A percentile compares a stretch with the other conserved stretches of the same genome.
Conservation (phyloP, 192 early-diverging fungal genomes). For the Coemansia sp. region DNA sequence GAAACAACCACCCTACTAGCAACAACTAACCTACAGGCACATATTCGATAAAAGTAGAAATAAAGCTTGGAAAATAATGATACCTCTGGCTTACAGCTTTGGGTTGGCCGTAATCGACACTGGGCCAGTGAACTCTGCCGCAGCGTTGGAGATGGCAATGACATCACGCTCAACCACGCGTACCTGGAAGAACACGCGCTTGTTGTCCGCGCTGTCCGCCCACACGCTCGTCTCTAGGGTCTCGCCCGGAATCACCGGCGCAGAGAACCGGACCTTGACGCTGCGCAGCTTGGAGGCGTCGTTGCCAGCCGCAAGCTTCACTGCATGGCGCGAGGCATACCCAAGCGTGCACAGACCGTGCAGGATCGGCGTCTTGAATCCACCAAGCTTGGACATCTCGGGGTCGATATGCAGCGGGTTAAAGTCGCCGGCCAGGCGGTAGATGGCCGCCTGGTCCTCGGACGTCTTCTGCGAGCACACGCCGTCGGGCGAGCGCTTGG, state of each 20-base stretch:
- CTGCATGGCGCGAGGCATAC: slow-evolving; percentile 84
- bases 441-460: slow-evolving; percentile 91
- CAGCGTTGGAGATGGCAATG: slow-evolving; percentile 87
- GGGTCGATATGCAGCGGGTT: slow-evolving; percentile 99
- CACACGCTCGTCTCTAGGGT: slow-evolving; percentile 98
- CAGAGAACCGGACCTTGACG: slow-evolving; percentile 88
- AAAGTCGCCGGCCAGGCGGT: slow-evolving; percentile 91
- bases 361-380: slow-evolving; percentile 94
- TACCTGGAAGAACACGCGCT: slow-evolving; percentile 90
- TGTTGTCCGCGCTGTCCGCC: slow-evolving; percentile 63
- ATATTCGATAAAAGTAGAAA: no score
- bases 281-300: slow-evolving; percentile 62
- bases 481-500: slow-evolving; percentile 79
- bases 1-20: no score
- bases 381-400: slow-evolving; percentile 84
- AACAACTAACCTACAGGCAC: no score
- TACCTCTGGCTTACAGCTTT: slow-evolving; percentile 42
- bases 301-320: slow-evolving; percentile 66
- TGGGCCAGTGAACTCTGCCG: slow-evolving; percentile 64
- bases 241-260: slow-evolving; percentile 92
- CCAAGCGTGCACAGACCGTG: slow-evolving; percentile 95
- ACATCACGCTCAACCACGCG: slow-evolving; percentile 89
- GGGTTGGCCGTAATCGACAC: slow-evolving; percentile 14
- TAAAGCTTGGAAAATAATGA: no score
- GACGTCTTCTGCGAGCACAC: slow-evolving; percentile 77